Conservation (phyloP, 345 rosid genomes). For the Raphanus raphanistrum region DNA sequence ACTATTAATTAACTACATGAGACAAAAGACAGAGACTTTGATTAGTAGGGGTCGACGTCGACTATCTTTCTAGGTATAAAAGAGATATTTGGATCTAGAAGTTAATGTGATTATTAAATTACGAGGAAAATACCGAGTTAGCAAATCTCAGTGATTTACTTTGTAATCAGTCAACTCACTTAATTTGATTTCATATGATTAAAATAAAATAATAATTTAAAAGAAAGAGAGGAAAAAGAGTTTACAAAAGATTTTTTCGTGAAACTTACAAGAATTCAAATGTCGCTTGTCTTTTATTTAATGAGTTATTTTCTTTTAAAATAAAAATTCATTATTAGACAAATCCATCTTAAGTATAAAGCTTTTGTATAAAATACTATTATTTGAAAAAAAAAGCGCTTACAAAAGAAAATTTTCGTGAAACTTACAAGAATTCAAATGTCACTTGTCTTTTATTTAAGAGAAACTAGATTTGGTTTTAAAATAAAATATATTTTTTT, state of each 20-base stretch:
- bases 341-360: not conserved
- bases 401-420: not conserved
- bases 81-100: too few relatives aligned
- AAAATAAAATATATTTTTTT: too few relatives aligned
- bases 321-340: too few relatives aligned
- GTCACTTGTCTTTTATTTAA: too few relatives aligned
- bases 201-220: too few relatives aligned
- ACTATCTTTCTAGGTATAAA: not conserved
- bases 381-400: not conserved
- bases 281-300: too few relatives aligned
- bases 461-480: too few relatives aligned
- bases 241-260: not conserved
- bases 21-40: conserved; percentile 2
- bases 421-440: not conserved
- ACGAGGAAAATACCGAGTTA: not conserved
- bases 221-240: not conserved
- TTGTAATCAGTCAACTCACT: not conserved
- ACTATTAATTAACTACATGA: not conserved
- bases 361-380: too few relatives aligned
- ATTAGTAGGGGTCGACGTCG: not conserved
- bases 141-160: not conserved
- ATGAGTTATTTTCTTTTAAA: too few relatives aligned
- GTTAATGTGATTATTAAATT: too few relatives aligned
- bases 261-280: not conserved
- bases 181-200: not conserved